These are phyloP conservation scores for Kalmusia sp. DNA, from an alignment of 2,329 filamentous ascomycete genomes.

Conservation along the genomic window DNA sequence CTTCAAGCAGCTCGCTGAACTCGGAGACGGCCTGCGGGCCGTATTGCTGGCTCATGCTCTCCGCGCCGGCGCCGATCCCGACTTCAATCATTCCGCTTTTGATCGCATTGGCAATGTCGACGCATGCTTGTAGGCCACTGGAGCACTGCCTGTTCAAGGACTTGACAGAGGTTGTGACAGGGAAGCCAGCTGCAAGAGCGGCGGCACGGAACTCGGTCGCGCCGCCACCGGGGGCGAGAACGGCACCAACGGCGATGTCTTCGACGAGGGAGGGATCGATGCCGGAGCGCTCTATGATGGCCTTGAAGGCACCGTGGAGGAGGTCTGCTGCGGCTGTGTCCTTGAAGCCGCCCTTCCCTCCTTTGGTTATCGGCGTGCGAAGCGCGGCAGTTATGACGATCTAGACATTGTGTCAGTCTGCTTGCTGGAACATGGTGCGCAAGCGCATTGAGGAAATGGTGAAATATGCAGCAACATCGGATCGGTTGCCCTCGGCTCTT, in stretches of 20 bases:
- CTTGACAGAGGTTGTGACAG: conserved; percentile 82
- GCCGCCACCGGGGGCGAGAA: conserved; percentile 90
- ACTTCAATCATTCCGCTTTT: conserved; percentile 91
- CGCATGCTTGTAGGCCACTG: conserved; percentile 87
- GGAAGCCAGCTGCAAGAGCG: conserved; percentile 88
- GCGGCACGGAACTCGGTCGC: conserved; percentile 97
- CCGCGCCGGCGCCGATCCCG: conserved; percentile 91
- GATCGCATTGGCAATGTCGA: conserved; percentile 95
- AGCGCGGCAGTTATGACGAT: conserved; percentile 93
- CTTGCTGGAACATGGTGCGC: too few relatives aligned
- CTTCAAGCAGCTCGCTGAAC: conserved; percentile 88
- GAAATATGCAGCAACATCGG: neutral
- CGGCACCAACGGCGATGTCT: conserved; percentile 90
- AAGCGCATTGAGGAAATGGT: neutral
- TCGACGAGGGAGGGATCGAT: conserved; percentile 90
- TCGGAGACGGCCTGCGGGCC: conserved; percentile 88
- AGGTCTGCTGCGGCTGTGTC: conserved; percentile 89
- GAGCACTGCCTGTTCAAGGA: conserved; percentile 94
- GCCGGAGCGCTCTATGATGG: conserved; percentile 80
- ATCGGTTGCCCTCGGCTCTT: neutral
- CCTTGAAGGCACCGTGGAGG: conserved; percentile 81
- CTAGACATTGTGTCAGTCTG: conserved; percentile 24
- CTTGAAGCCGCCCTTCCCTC: conserved; percentile 93
- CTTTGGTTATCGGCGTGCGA: conserved; percentile 90
- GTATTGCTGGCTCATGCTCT: conserved; percentile 95